Evolutionary conservation across 306 rosid species (phyloP), one percentile per base, ranked within the genome.

Genomic region (Cucurbita maxima): DNA sequence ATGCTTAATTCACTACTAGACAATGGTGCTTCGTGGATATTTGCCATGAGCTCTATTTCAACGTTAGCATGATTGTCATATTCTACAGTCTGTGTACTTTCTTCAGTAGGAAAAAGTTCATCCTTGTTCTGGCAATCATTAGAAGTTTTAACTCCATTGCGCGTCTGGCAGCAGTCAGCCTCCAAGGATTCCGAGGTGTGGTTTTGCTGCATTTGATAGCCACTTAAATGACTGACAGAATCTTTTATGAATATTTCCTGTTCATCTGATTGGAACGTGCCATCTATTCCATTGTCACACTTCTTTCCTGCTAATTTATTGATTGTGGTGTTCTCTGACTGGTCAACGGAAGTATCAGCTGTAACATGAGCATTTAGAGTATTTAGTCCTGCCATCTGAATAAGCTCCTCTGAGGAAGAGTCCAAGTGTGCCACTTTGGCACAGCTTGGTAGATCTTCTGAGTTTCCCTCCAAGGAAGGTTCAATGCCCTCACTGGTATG

Each of bases 401-500:
- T 77, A 77, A 82, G 88, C 82, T 83, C 81, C 75, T 76, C 40
- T 74, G 85, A 79, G 30, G 84, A 80, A 80, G 73, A 76, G 58
- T 84, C 50, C 8, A 71, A 34, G 66, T 25, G 78, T 59, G 71
- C 82, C 75, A 80, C 71, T 83, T 75, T 81, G 69, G 81, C 76
- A 54, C 79, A 60, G 64, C 82, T 81, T 58, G 91, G 85, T 44
- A 78, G 82, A 77, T 82, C 85, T 80, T 86, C 94, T 41, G 94
- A 90, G 84, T 93, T 87, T 83, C 92, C 86, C 70, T 83, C 93
- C 11, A 78, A 80, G 73, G 83, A 87, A 15, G 88, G 87, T 64
- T 84, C 84, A 10, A 85, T 54, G 74, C 85, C 89, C 71, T 90
- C 97, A 75, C 78, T 81, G 76, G 87, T 82, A 77, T 84, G 97